Evolutionary conservation across 176 grass and related monocot genomes (phyloP).

Genomic region (Carex scoparia): DNA sequence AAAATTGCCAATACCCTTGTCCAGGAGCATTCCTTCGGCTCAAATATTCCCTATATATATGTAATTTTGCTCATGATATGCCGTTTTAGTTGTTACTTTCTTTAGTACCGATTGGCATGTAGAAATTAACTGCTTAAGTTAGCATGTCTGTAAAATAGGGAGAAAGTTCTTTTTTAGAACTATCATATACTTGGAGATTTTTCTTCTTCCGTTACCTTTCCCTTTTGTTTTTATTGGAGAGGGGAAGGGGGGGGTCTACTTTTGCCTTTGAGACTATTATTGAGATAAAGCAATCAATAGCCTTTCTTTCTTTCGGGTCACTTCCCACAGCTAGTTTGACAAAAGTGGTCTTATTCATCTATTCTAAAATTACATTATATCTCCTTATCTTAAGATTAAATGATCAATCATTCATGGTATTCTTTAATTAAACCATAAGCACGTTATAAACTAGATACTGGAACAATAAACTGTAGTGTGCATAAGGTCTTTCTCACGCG

Average conservation of each 20-base stretch:
- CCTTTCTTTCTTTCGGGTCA: background rate
- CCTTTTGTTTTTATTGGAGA: background rate
- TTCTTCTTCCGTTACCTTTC: background rate
- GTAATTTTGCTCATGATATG: slow-evolving; percentile 3
- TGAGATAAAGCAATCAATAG: background rate
- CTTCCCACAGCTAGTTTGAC: background rate
- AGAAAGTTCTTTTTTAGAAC: background rate
- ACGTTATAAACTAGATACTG: background rate
- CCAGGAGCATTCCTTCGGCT: background rate
- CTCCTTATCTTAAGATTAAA: background rate
- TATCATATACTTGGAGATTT: background rate
- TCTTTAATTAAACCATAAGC: background rate
- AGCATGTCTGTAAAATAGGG: slow-evolving; percentile 5
- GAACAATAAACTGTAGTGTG: background rate
- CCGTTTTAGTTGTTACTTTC: background rate
- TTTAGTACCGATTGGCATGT: background rate
- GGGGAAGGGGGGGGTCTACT: background rate
- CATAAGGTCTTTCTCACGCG: slow-evolving; percentile 19
- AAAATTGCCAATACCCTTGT: background rate
- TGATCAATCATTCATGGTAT: background rate
- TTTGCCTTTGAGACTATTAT: background rate
- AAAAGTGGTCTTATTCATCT: background rate
- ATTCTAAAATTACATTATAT: background rate
- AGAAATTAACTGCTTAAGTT: background rate
- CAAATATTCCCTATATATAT: background rate